Conservation (phyloP, 2,329 filamentous ascomycete species). For the Ceratocystis destructans region DNA sequence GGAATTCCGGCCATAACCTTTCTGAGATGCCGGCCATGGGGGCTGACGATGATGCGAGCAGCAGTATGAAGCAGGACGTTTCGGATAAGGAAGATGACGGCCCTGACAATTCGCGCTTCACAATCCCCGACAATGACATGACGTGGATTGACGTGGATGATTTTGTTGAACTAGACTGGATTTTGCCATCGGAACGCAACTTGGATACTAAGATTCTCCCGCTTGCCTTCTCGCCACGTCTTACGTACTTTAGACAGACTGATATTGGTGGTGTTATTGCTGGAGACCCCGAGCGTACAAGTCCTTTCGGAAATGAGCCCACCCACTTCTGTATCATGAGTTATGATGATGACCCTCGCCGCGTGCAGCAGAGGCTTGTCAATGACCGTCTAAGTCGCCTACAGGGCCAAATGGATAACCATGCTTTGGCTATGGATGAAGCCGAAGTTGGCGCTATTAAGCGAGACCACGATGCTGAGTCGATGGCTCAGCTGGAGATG, state of each 20-base stretch:
- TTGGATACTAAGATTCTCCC: slow-evolving; percentile 91
- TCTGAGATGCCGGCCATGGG: not conserved
- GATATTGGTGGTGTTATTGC: slow-evolving; percentile 72
- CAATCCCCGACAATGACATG: slow-evolving; percentile 86
- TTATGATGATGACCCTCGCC: slow-evolving; percentile 71
- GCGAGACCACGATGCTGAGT: slow-evolving; percentile 36
- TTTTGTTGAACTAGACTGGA: slow-evolving; percentile 96
- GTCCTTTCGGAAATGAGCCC: slow-evolving; percentile 81
- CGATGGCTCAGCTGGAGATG: slow-evolving; percentile 47
- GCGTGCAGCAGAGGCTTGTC: slow-evolving; percentile 77
- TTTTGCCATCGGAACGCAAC: slow-evolving; percentile 75
- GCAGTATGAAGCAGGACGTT: slow-evolving; percentile 12
- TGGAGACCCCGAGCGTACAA: slow-evolving; percentile 69
- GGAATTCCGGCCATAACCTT: not conserved
- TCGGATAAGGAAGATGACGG: slow-evolving; percentile 37
- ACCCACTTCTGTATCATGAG: slow-evolving; percentile 96
- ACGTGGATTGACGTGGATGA: slow-evolving; percentile 99
- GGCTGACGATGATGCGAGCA: slow-evolving; percentile 12
- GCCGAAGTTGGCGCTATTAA: slow-evolving; percentile 54
- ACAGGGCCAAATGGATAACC: slow-evolving; percentile 60
- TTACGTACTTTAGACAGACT: slow-evolving; percentile 95
- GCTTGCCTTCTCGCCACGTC: slow-evolving; percentile 78
- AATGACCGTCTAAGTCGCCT: slow-evolving; percentile 66
- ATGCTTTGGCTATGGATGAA: slow-evolving; percentile 59
- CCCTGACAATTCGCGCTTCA: slow-evolving; percentile 73